Base-by-base conservation (phyloP, 2,329 filamentous ascomycete genomes). In the Nemania sp. region DNA sequence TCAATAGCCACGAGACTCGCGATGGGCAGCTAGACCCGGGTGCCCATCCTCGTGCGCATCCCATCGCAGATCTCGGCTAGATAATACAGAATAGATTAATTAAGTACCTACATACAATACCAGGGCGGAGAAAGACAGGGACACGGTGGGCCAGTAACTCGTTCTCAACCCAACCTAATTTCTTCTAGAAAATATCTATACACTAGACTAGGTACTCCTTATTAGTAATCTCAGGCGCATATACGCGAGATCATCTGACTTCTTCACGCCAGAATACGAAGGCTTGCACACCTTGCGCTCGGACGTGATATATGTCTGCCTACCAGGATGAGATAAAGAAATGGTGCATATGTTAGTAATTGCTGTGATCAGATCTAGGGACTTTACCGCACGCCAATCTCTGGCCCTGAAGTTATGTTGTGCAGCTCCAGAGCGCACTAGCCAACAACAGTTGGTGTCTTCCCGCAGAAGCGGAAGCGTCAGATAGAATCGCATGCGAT, bases 221-320 rank as follows among this genome's bases (percentile, higher is more conserved):
- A 53, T 62, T 62, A 47, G 24, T 58, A 66, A 58, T 66, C 38
- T 27, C 58, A 43, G 66, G 62, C 66, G 66, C 68, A 70, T 68
- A 52, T 54, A 57, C 51, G 47, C 26, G 60, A 32, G 59, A 61
- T 70, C 68, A 70, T 70, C 62, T 70, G 68, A 70, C 68, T 61
- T 70, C 11, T 43, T 47, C 45, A 24, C 24, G n/a, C 52, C 24
- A 57, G 45, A 43, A 35, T 22, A 60, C 49, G 45, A 60, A 66
- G 24, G n/a, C n/a, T 56, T n/a, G n/a, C n/a, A n/a, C 49, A n/a
- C 29, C 55, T 56, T 63, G 45, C 49, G 54, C 63, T 60, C 63
- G 55, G 63, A 66, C 59, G 24, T 22, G 22, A 69, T 64, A 47
- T 54, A 55, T 56, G 13, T 47, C 20, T 24, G 43, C 54, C 53